phyloP scores from a whole-genome alignment of 257 asterid genomes.

The Rhazya stricta region DNA sequence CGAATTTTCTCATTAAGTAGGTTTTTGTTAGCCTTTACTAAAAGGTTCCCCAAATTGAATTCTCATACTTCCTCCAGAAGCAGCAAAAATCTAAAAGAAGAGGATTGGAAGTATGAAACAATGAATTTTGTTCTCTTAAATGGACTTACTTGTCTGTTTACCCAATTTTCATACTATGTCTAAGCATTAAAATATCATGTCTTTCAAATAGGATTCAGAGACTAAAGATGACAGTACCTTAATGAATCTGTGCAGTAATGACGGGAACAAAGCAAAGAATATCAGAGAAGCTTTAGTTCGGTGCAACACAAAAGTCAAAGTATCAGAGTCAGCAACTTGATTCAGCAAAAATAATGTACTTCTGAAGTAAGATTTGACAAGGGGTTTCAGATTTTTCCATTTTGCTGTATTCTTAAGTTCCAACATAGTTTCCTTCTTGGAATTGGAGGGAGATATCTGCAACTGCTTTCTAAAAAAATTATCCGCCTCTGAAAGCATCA shows the following conservation, averaged over 20 bases:
- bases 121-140: background rate
- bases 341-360: constrained; percentile 72
- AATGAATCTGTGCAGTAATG: constrained; percentile 54
- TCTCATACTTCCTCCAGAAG: background rate
- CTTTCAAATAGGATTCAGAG: background rate
- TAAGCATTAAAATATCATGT: background rate
- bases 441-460: constrained; percentile 48
- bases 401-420: constrained; percentile 55
- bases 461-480: constrained; percentile 52
- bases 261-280: constrained; percentile 70
- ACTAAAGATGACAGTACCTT: constrained; percentile 44
- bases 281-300: constrained; percentile 62
- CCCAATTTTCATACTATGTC: background rate
- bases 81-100: background rate
- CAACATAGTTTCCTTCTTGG: constrained; percentile 43
- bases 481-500: constrained; percentile 66
- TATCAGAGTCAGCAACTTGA: constrained; percentile 72
- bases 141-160: background rate
- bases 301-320: constrained; percentile 61
- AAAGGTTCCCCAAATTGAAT: background rate
- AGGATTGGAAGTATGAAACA: background rate
- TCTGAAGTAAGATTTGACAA: constrained; percentile 71
- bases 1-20: background rate
- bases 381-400: constrained; percentile 60
- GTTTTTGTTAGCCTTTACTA: background rate